Evolutionary conservation across 352 stramenopile species (phyloP).

Genomic region (Globisporangium apiculatum): DNA sequence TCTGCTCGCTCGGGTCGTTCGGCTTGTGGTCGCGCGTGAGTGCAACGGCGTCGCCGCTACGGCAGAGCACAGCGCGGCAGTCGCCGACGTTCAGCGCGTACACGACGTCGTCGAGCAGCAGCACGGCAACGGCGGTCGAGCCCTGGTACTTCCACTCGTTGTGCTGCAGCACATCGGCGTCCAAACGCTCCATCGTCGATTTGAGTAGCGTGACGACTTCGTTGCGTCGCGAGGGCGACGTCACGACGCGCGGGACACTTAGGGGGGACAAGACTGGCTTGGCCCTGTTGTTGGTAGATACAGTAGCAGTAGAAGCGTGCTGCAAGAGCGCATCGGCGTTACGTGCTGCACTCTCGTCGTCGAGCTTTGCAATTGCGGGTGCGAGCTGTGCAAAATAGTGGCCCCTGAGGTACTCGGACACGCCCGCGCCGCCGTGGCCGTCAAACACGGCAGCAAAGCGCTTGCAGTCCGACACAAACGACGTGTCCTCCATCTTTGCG

Average conservation of each 20-base stretch:
- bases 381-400: constrained; percentile 50
- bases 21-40: constrained; percentile 89
- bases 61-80: constrained; percentile 90
- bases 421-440: constrained; percentile 63
- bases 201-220: constrained; percentile 35
- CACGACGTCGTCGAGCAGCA: constrained; percentile 72
- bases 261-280: not conserved
- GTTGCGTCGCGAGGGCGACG: constrained; percentile 13
- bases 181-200: constrained; percentile 39
- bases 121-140: constrained; percentile 64
- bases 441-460: constrained; percentile 81
- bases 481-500: constrained; percentile 80
- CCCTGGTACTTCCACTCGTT: constrained; percentile 78
- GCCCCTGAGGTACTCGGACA: constrained; percentile 61
- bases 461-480: constrained; percentile 73
- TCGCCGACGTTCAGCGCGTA: constrained; percentile 93
- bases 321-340: not conserved
- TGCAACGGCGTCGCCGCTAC: constrained; percentile 56
- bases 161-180: constrained; percentile 51
- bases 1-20: constrained; percentile 71
- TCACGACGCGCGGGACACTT: not conserved
- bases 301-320: too few relatives aligned
- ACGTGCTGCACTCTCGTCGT: constrained; percentile 13
- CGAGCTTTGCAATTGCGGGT: constrained; percentile 35
- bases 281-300: not conserved